Base-by-base conservation (phyloP, 192 early-diverging fungal genomes). In the Rhizophagus clarus region DNA sequence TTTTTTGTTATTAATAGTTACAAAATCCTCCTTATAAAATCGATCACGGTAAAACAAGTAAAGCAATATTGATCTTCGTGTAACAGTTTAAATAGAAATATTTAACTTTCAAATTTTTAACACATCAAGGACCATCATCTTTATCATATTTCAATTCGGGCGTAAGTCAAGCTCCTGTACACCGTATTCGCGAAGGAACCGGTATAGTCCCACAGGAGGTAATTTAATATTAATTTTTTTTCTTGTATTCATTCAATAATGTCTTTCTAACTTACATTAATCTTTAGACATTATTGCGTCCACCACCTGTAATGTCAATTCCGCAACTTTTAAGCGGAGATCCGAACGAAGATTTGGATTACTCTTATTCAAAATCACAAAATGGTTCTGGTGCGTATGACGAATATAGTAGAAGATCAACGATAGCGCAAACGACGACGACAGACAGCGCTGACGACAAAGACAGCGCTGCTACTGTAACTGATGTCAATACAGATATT, bases 241-340 rank as follows among this genome's bases (percentile, higher is more conserved):
- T 34, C 3, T 34, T 17, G 31, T 15, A 40, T 20, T 37, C 8
- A 37, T 24, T 62, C 0, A 26, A 7, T 26, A 62, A 20, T 62
- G n/a, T 10, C 61, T n/a, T 4, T 14, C 7, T 76, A 63, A 76
- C 15, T 51, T 56, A 3, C 17, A 51, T 51, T n/a, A 8, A 51
- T 28, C 31, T 45, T 26, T 47, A 76, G 74, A 22, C 49, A 76
- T 34, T 76, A 15, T 51, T 74, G n/a, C 74, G 60, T 24, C 68
- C 66, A 14, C 40, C 79, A 8, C 72, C 82, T 14, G 71, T 79
- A 51, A 83, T 83, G 82, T 83, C 82, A 5, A 83, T 83, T 37
- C 51, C 79, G n/a, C 79, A 81, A 37, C 47, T 83, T 17, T 62
- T 83, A 47, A 79, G 70, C 12, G 24, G 56, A 24, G 79, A 80